Percentiles rank a stretch among this genome's conserved stretches.
Conservation (phyloP, 2,329 filamentous ascomycete genomes). For the Juglanconis oblonga region DNA sequence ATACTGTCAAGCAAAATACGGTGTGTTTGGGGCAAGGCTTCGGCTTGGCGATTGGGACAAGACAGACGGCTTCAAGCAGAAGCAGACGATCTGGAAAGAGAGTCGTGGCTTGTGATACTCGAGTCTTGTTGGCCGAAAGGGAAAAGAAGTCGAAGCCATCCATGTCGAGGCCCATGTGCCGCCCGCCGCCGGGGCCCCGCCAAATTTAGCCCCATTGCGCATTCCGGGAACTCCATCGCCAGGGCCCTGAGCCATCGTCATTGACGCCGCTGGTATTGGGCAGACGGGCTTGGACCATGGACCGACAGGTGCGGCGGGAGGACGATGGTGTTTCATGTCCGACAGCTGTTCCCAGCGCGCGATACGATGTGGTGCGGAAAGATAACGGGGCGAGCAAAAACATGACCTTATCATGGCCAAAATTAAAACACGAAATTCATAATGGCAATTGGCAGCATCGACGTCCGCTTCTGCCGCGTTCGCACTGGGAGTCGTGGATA, state of each 20-base stretch:
- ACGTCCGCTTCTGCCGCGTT: constrained; percentile 2
- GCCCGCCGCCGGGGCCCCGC: constrained; percentile 14
- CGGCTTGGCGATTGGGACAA: background rate
- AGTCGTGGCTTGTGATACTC: constrained; percentile 1
- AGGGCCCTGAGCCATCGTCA: background rate
- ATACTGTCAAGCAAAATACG: background rate
- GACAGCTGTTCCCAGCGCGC: background rate
- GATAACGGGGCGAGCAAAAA: constrained; percentile 21
- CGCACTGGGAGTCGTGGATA: constrained; percentile 4
- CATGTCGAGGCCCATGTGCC: constrained; percentile 2
- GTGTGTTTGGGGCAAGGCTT: constrained; percentile 1
- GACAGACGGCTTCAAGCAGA: background rate
- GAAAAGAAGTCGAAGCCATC: constrained; percentile 6
- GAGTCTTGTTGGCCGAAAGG: background rate
- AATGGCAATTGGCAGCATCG: constrained; percentile 28
- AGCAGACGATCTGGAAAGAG: background rate
- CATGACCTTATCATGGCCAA: constrained; percentile 29
- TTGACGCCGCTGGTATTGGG: constrained; percentile 11
- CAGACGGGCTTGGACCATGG: constrained; percentile 2
- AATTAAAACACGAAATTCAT: constrained; percentile 35
- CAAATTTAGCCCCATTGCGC: constrained; percentile 3
- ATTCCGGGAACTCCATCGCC: background rate
- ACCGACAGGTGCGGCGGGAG: constrained; percentile 6
- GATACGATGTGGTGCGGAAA: constrained; percentile 7
- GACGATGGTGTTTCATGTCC: constrained; percentile 15